phyloP scores from a whole-genome alignment of 495 filamentous ascomycete species.

The Cryomyces minteri region DNA sequence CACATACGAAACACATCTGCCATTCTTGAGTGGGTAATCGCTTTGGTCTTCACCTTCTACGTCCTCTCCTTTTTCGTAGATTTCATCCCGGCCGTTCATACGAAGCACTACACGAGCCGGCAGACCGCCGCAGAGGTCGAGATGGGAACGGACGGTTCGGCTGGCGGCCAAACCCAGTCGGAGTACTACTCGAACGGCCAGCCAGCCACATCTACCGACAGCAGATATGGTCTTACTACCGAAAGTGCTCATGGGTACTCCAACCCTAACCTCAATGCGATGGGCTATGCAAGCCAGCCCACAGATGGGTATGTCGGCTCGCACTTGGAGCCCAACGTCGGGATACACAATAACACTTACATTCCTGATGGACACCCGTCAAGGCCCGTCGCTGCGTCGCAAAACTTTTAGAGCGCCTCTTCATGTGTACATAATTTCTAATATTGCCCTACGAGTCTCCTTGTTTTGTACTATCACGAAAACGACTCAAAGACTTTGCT shows the following conservation, averaged over 20 bases:
- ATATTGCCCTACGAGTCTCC: no score
- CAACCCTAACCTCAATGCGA: background rate
- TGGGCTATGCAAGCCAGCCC: slow-evolving; percentile 1
- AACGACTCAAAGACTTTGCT: no score
- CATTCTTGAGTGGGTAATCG: slow-evolving; percentile 60
- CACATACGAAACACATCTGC: slow-evolving; percentile 25
- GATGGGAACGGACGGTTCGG: slow-evolving; percentile 19
- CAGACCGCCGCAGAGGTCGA: slow-evolving; percentile 4
- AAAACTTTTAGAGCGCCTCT: background rate
- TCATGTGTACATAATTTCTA: no score
- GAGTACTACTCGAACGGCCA: background rate
- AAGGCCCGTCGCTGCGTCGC: slow-evolving; percentile 1
- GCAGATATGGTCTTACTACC: background rate
- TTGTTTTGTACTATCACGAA: no score
- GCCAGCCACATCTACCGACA: slow-evolving; percentile 1
- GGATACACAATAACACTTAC: slow-evolving; percentile 2
- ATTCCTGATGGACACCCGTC: slow-evolving; percentile 4
- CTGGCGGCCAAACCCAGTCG: slow-evolving; percentile 1
- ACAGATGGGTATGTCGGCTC: slow-evolving; percentile 1
- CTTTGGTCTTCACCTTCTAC: slow-evolving; percentile 82
- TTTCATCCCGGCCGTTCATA: slow-evolving; percentile 59
- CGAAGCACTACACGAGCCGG: slow-evolving; percentile 28
- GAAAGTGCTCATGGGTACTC: background rate
- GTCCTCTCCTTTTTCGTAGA: slow-evolving; percentile 79
- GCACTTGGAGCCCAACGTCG: background rate